Percentiles rank a stretch among this genome's conserved stretches.
phyloP scores from a whole-genome alignment of 2,329 filamentous ascomycete species.

The Thermochaetoides dissita region DNA sequence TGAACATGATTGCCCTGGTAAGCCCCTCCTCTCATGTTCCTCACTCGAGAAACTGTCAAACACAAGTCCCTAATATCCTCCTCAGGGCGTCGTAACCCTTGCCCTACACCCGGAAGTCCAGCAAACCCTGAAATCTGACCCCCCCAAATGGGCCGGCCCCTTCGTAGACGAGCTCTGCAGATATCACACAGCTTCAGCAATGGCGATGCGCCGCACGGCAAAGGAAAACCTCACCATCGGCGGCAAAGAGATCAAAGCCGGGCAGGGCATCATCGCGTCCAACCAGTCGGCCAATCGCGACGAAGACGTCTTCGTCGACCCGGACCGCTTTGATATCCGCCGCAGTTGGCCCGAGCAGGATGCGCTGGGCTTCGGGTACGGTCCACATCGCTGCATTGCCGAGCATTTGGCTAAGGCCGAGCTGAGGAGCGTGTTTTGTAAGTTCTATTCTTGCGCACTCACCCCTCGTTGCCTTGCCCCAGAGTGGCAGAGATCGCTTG shows the following conservation, averaged over 20 bases:
- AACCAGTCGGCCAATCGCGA: slow-evolving; percentile 35
- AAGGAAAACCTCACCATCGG: slow-evolving; percentile 32
- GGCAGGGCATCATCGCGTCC: slow-evolving; percentile 32
- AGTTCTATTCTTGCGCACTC: slow-evolving; percentile 10
- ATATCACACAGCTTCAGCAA: slow-evolving; percentile 32
- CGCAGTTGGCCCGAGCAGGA: slow-evolving; percentile 22
- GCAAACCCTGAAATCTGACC: slow-evolving; percentile 25
- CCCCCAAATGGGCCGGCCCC: slow-evolving; percentile 19
- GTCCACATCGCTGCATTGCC: slow-evolving; percentile 31
- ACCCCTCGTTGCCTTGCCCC: too few relatives aligned
- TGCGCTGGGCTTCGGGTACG: slow-evolving; percentile 31
- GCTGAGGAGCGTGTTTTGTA: slow-evolving; percentile 29
- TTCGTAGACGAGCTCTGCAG: slow-evolving; percentile 37
- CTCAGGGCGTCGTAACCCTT: slow-evolving; percentile 29
- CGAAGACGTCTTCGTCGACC: slow-evolving; percentile 26
- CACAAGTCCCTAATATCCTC: slow-evolving; percentile 1
- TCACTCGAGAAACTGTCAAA: neutral
- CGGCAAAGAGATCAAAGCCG: slow-evolving; percentile 28
- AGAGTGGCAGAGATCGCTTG: too few relatives aligned
- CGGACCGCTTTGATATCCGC: slow-evolving; percentile 31
- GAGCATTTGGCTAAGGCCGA: slow-evolving; percentile 30
- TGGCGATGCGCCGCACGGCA: slow-evolving; percentile 33
- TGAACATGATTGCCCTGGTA: slow-evolving; percentile 35
- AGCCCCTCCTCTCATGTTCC: neutral
- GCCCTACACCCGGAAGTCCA: slow-evolving; percentile 30